These are phyloP conservation scores for Yarrowia sp. DNA, from an alignment of 805 yeast species.

Conservation along the genomic window DNA sequence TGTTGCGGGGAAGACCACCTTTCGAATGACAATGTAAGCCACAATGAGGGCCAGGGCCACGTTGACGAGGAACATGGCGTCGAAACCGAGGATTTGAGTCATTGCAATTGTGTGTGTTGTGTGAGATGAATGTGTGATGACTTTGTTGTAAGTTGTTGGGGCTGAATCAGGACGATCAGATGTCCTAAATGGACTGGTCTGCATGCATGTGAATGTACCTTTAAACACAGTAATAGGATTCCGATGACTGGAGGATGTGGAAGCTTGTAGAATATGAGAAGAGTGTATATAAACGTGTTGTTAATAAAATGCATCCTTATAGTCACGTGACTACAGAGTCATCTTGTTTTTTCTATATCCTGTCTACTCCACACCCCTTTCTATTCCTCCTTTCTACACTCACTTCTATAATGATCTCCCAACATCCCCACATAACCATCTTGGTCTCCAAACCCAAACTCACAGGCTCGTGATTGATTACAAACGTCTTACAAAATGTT, in stretches of 20 bases:
- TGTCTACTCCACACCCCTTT: too few relatives aligned
- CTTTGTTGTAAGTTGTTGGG: not conserved
- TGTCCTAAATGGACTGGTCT: not conserved
- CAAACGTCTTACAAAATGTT: not conserved
- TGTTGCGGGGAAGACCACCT: not conserved
- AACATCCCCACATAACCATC: not conserved
- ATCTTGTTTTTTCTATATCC: too few relatives aligned
- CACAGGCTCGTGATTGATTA: not conserved
- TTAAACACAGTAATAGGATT: not conserved
- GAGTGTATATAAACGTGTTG: too few relatives aligned
- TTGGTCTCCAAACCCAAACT: not conserved
- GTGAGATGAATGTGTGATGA: not conserved
- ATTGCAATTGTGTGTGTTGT: not conserved
- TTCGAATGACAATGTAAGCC: conserved; percentile 18
- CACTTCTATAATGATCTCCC: not conserved
- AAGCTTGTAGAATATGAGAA: not conserved
- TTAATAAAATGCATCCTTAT: too few relatives aligned
- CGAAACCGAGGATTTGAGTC: not conserved
- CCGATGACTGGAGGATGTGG: not conserved
- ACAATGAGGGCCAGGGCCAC: conserved; percentile 18
- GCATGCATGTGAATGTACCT: conserved; percentile 24
- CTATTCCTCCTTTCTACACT: too few relatives aligned
- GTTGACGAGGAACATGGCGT: conserved; percentile 16
- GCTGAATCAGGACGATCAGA: not conserved
- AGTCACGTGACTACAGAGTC: too few relatives aligned